Conservation (phyloP, 768 basidiomycete species). For the Leccinum subgranulosum region DNA sequence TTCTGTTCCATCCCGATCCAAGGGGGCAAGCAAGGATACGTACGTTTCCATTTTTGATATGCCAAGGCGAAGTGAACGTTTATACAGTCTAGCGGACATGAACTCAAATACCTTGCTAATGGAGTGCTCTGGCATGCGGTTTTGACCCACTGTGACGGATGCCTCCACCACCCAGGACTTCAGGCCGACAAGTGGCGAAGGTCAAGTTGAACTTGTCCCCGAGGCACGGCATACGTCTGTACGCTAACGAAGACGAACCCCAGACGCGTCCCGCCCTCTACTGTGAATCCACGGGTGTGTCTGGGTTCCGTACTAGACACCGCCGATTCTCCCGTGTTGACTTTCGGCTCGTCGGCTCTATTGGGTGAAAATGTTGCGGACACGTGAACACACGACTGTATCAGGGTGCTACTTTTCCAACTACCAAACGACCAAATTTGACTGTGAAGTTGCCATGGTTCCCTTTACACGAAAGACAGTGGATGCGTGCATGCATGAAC, state of each 20-base stretch:
- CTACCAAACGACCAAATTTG: neutral
- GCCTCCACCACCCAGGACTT: neutral
- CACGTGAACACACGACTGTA: neutral
- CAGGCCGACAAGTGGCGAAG: no score
- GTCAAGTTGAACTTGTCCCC: no score
- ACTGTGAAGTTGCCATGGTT: neutral
- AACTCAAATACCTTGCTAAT: neutral
- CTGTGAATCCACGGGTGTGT: neutral
- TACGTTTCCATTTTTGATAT: neutral
- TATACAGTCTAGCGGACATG: neutral
- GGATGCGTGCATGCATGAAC: neutral
- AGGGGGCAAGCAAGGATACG: no score
- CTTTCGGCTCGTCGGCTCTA: neutral
- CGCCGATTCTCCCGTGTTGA: neutral
- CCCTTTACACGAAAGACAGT: no score
- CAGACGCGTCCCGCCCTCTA: neutral
- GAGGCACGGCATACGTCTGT: no score
- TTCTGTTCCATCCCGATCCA: no score
- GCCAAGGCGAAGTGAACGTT: neutral
- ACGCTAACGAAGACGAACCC: neutral
- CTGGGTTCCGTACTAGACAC: neutral
- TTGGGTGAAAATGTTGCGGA: neutral
- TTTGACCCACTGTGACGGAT: neutral
- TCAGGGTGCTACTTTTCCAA: conserved; percentile 7
- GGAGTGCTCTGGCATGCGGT: no score